Conservation (phyloP, 2,329 filamentous ascomycete species). For the Nothophaeocryptopus gaeumannii region DNA sequence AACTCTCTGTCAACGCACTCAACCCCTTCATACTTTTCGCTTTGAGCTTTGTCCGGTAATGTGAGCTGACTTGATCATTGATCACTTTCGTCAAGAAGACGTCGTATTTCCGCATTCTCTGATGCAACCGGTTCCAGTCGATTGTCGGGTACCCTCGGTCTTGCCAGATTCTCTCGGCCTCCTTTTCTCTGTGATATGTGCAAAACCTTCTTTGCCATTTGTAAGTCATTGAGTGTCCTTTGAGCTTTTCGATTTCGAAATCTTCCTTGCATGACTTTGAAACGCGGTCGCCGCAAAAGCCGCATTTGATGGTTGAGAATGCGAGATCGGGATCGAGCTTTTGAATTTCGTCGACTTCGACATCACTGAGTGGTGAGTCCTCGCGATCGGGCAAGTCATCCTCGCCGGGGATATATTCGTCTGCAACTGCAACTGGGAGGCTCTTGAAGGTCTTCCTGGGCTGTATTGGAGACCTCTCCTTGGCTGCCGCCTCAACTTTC, state of each 20-base stretch:
- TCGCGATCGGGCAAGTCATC: not conserved
- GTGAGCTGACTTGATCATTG: slow-evolving; percentile 21
- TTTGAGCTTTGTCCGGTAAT: slow-evolving; percentile 28
- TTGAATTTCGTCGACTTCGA: slow-evolving; percentile 14
- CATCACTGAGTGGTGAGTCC: slow-evolving; percentile 3
- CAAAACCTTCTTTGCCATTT: slow-evolving; percentile 37
- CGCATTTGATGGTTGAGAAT: slow-evolving; percentile 18
- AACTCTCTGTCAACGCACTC: slow-evolving; percentile 20
- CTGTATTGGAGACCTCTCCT: not conserved
- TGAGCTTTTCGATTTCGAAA: slow-evolving; percentile 29
- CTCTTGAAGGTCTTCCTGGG: slow-evolving; percentile 7
- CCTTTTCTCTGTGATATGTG: slow-evolving; percentile 29
- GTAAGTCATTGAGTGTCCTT: slow-evolving; percentile 26
- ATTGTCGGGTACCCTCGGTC: slow-evolving; percentile 35
- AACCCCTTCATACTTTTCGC: slow-evolving; percentile 22
- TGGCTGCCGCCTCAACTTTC: not conserved
- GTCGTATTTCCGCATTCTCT: slow-evolving; percentile 29
- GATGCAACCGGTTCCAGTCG: slow-evolving; percentile 30
- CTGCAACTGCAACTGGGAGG: not conserved
- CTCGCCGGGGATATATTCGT: not conserved
- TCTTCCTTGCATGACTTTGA: slow-evolving; percentile 27
- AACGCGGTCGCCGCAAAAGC: slow-evolving; percentile 27
- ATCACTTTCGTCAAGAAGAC: slow-evolving; percentile 27
- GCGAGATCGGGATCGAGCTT: slow-evolving; percentile 8
- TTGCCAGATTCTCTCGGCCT: slow-evolving; percentile 30